Percentiles rank a stretch among this genome's conserved stretches.
Conservation (phyloP, 2,329 filamentous ascomycete species). For the Cryphonectria japonica region DNA sequence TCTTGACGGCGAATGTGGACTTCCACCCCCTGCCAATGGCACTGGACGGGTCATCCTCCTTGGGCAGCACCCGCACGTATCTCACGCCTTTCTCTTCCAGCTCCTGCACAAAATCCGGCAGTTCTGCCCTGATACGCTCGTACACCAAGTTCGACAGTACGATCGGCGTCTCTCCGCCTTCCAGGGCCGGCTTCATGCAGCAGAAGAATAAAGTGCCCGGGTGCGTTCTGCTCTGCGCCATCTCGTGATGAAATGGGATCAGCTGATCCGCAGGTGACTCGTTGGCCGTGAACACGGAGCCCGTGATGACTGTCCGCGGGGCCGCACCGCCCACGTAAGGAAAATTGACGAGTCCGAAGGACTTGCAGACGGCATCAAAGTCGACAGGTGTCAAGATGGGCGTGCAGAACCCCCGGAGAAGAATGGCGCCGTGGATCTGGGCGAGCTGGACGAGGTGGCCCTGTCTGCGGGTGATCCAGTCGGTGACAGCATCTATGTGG, state of each 20-base stretch:
- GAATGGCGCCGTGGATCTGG: constrained; percentile 23
- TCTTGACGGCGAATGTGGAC: constrained; percentile 26
- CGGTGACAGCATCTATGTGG: constrained; percentile 15
- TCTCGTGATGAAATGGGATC: constrained; percentile 30
- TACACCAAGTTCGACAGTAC: constrained; percentile 27
- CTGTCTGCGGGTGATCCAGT: constrained; percentile 23
- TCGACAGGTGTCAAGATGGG: constrained; percentile 20
- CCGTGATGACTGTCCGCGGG: constrained; percentile 19
- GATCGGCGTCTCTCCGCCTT: constrained; percentile 25
- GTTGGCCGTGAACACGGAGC: constrained; percentile 28
- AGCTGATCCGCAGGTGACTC: constrained; percentile 29
- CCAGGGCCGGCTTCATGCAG: constrained; percentile 22
- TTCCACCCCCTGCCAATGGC: constrained; percentile 28
- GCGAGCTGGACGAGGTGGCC: constrained; percentile 15
- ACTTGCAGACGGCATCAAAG: constrained; percentile 24
- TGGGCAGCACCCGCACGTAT: constrained; percentile 23
- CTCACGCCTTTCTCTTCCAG: constrained; percentile 27
- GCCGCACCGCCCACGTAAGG: constrained; percentile 28
- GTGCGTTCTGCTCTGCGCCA: constrained; percentile 28
- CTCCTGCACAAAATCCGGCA: constrained; percentile 21
- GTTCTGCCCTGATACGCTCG: constrained; percentile 18
- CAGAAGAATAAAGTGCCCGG: constrained; percentile 26
- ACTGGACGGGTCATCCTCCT: constrained; percentile 25
- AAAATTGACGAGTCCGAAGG: constrained; percentile 22
- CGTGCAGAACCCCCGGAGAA: constrained; percentile 25